Percentiles rank a stretch among this genome's conserved stretches.
phyloP scores from a whole-genome alignment of 768 basidiomycete species.

The Tylopilus subfusipes region DNA sequence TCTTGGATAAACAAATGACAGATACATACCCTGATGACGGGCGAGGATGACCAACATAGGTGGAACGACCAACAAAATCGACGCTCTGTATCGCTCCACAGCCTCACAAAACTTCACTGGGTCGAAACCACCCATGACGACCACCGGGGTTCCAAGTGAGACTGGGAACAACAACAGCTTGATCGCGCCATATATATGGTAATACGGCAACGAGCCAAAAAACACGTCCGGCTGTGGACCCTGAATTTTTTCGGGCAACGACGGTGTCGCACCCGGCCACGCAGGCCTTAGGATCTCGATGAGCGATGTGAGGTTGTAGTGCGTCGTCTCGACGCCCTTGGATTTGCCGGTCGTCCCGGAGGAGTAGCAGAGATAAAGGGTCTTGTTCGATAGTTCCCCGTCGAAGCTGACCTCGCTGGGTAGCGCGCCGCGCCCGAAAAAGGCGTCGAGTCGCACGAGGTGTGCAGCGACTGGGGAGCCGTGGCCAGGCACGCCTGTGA shows the following conservation, averaged over 20 bases:
- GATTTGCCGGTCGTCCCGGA: constrained; percentile 76
- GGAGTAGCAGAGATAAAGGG: constrained; percentile 60
- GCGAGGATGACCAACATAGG: constrained; percentile 78
- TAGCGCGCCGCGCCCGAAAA: constrained; percentile 51
- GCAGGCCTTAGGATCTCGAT: constrained; percentile 45
- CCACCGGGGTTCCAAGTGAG: constrained; percentile 44
- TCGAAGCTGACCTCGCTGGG: constrained; percentile 53
- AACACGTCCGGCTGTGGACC: constrained; percentile 40
- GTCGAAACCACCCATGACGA: constrained; percentile 69
- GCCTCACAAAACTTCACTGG: constrained; percentile 60
- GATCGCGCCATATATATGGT: constrained; percentile 53
- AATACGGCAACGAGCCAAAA: constrained; percentile 63
- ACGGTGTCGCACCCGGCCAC: constrained; percentile 38
- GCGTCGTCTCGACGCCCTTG: constrained; percentile 70
- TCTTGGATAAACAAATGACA: background rate
- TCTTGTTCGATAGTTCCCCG: constrained; percentile 51
- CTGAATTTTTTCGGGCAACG: background rate
- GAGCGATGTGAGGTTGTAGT: constrained; percentile 63
- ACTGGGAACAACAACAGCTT: constrained; percentile 64
- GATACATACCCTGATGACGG: constrained; percentile 59
- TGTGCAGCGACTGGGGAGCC: constrained; percentile 33
- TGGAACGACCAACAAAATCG: constrained; percentile 62
- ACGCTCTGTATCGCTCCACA: constrained; percentile 64
- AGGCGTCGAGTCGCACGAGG: constrained; percentile 41
- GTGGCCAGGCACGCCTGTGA: constrained; percentile 29